Evolutionary conservation across 2,329 filamentous ascomycete genomes (phyloP), one percentile per base, ranked within the genome.

Genomic region (Venturia asperata): DNA sequence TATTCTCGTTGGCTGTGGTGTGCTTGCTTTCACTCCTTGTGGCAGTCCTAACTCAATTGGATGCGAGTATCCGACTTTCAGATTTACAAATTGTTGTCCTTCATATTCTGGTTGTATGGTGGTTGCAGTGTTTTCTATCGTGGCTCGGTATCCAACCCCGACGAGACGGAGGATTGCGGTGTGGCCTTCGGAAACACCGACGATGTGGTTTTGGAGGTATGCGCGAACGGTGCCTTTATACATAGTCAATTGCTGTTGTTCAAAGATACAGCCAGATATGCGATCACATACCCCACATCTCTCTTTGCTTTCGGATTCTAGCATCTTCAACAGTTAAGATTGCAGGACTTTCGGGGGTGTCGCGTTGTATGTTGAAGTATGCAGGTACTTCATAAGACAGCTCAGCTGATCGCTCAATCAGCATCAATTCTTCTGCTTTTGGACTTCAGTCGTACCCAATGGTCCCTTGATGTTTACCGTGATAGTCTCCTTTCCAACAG

Each of bases 41-140:
- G 94, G 94, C 61, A 97, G 86, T 3, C 86, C 87, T 73, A 97
- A 82, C 78, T 99, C 93, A 69, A 99, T 90, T 0, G 93, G 90
- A 81, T 99, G 94, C 68, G 93, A 96, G 79, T 92, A 99, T 66
- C 94, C 94, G 65, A 99, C 90, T 82, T 97, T 97, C 69, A 99
- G 81, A 68, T 89, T 91, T 52, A 99, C 87, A 71, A 96, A 96
- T 74, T 91, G 84, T 78, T 97, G 92, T 52, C 89, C 92, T 0
- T 86, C 85, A 74, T 87, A 97, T 73, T 87, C 82, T 67, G 89
- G 77, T 61, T 77, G 68, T 58, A 83, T 86, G 67, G 88, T 91
- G 42, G 80, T 85, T 30, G 89, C 89, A 47, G 83, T 87, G 66
- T 87, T 79, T 76, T 97, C 92, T 70, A 99, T 84, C 4, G 86